These are phyloP conservation scores for Aureobasidium vineae DNA, from an alignment of 2,329 filamentous ascomycete species.

Conservation along the genomic window DNA sequence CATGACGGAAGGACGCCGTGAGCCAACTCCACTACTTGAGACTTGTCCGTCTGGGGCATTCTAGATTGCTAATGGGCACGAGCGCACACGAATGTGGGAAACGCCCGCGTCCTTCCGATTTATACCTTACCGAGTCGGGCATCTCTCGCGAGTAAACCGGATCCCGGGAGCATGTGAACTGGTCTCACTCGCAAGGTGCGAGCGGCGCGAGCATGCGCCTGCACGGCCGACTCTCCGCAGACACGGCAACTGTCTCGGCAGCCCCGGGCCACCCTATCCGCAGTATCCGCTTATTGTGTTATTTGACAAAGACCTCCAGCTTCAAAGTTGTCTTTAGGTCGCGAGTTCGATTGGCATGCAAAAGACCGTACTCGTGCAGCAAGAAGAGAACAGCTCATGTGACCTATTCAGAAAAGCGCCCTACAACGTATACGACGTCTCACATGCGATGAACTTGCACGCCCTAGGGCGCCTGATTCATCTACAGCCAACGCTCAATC, in stretches of 20 bases:
- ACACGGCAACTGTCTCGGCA: slow-evolving; percentile 16
- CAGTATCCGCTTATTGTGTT: background rate
- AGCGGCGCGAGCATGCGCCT: background rate
- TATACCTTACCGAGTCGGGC: slow-evolving; percentile 19
- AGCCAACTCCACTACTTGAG: background rate
- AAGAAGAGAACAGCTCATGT: background rate
- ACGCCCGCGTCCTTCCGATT: slow-evolving; percentile 2
- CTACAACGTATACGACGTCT: too few relatives aligned
- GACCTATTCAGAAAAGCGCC: background rate
- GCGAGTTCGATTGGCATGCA: background rate
- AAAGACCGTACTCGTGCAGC: background rate
- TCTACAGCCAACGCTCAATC: background rate
- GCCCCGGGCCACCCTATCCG: slow-evolving; percentile 1
- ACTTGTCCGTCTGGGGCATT: slow-evolving; percentile 6
- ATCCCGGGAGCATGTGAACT: slow-evolving; percentile 21
- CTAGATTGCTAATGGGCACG: slow-evolving; percentile 20
- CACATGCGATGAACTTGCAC: background rate
- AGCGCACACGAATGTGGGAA: background rate
- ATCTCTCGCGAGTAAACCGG: background rate
- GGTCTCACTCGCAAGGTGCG: background rate
- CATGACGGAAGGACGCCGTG: background rate
- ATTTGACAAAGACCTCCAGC: background rate
- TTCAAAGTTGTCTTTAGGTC: background rate
- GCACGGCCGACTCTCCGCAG: slow-evolving; percentile 15
- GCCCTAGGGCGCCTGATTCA: background rate